These are phyloP conservation scores for Alternaria alternata DNA, from an alignment of 2,329 filamentous ascomycete species.

Conservation along the genomic window DNA sequence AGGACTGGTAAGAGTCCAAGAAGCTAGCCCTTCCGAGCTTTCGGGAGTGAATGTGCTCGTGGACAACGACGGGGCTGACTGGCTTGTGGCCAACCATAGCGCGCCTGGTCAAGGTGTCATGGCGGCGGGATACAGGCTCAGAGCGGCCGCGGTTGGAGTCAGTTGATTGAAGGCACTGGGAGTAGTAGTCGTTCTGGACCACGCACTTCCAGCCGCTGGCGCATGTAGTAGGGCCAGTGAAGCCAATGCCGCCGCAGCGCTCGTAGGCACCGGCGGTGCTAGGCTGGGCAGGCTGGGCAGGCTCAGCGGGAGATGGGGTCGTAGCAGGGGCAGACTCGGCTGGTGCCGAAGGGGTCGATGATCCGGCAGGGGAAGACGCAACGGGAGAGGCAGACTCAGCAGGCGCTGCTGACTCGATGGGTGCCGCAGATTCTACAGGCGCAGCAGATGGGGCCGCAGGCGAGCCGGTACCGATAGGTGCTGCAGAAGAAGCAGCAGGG, in stretches of 20 bases:
- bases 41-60: not conserved
- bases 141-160: slow-evolving; percentile 3
- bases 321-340: slow-evolving; percentile 6
- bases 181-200: slow-evolving; percentile 43
- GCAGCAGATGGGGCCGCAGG: slow-evolving; percentile 15
- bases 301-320: not conserved
- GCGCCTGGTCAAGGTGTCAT: not conserved
- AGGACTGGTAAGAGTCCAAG: not conserved
- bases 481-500: slow-evolving; percentile 3
- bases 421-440: slow-evolving; percentile 11
- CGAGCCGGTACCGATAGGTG: slow-evolving; percentile 3
- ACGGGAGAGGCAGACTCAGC: slow-evolving; percentile 8
- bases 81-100: not conserved
- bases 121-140: not conserved
- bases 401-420: slow-evolving; percentile 12
- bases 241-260: slow-evolving; percentile 56
- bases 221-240: slow-evolving; percentile 52
- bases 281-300: not conserved
- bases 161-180: slow-evolving; percentile 4
- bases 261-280: slow-evolving; percentile 38
- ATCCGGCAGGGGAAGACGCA: not conserved
- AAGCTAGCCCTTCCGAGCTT: slow-evolving; percentile 3
- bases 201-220: slow-evolving; percentile 51
- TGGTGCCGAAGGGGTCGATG: slow-evolving; percentile 7
- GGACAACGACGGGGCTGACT: not conserved